Evolutionary conservation across 208 protist genomes (phyloP).

Genomic region (Trypanosoma platydactyli): DNA sequence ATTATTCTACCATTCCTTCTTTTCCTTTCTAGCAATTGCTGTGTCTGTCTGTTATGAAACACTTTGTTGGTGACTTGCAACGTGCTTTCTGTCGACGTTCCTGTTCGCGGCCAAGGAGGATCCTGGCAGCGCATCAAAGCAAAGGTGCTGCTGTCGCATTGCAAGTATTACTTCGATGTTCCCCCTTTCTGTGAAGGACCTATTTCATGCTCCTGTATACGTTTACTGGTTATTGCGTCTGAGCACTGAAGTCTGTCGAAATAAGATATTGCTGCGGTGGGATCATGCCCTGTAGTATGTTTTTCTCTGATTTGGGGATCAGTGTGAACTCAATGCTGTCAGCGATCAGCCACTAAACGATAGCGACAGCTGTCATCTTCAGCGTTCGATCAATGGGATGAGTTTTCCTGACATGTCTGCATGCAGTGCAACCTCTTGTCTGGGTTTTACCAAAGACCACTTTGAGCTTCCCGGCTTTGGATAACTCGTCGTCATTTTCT

Average conservation of each 20-base stretch:
- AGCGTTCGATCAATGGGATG: neutral
- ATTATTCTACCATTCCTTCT: neutral
- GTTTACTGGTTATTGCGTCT: constrained; percentile 52
- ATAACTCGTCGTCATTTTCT: too few relatives aligned
- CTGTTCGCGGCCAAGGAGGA: constrained; percentile 53
- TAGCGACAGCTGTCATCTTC: constrained; percentile 14
- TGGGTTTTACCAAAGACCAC: too few relatives aligned
- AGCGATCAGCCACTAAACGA: constrained; percentile 38
- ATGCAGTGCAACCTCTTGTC: neutral
- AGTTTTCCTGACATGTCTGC: neutral
- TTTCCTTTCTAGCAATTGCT: neutral
- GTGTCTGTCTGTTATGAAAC: neutral
- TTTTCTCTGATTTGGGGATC: constrained; percentile 50
- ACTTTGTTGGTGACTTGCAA: constrained; percentile 55
- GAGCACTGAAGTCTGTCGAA: constrained; percentile 35
- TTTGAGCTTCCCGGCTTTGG: too few relatives aligned
- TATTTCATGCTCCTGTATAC: constrained; percentile 53
- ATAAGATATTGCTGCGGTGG: constrained; percentile 27
- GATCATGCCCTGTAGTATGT: constrained; percentile 13
- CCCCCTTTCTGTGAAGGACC: constrained; percentile 42
- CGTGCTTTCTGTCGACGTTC: constrained; percentile 45
- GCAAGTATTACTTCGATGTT: constrained; percentile 58
- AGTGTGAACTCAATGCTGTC: constrained; percentile 49
- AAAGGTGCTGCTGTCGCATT: constrained; percentile 27
- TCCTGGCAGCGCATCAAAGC: constrained; percentile 53